These are phyloP conservation scores for Paraphoma chrysanthemicola DNA, from an alignment of 2,329 filamentous ascomycete genomes.

Conservation along the genomic window DNA sequence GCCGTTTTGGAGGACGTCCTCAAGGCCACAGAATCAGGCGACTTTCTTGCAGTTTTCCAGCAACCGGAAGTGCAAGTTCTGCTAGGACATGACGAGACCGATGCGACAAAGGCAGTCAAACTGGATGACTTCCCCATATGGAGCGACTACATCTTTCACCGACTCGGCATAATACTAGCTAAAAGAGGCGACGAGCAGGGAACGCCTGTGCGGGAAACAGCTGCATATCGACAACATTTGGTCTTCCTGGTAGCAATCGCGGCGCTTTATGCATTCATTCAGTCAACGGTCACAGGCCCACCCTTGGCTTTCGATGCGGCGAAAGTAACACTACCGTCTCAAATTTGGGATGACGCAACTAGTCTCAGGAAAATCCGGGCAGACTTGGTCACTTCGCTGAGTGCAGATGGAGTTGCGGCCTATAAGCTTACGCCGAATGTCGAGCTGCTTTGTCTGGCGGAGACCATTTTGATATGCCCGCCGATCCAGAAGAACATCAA, in stretches of 20 bases:
- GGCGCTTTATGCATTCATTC: conserved; percentile 79
- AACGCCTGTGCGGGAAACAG: conserved; percentile 34
- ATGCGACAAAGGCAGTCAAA: conserved; percentile 38
- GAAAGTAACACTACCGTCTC: conserved; percentile 58
- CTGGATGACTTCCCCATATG: conserved; percentile 47
- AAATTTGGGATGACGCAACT: conserved; percentile 46
- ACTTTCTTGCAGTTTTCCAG: conserved; percentile 51
- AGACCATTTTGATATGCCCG: conserved; percentile 62
- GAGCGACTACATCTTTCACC: conserved; percentile 55
- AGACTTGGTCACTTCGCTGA: conserved; percentile 72
- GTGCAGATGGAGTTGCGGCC: conserved; percentile 83
- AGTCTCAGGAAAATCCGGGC: conserved; percentile 52
- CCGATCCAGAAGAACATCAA: conserved; percentile 54
- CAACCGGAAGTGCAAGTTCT: conserved; percentile 49
- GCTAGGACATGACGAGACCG: conserved; percentile 49
- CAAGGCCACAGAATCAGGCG: conserved; percentile 49
- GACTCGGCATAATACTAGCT: conserved; percentile 48
- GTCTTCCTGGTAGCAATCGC: conserved; percentile 68
- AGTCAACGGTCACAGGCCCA: conserved; percentile 87
- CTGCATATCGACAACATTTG: conserved; percentile 50
- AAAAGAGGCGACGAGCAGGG: conserved; percentile 35
- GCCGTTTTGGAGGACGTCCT: conserved; percentile 47
- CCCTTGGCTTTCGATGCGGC: conserved; percentile 68
- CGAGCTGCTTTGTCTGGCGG: conserved; percentile 82
- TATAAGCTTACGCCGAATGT: conserved; percentile 85